Percentiles rank a stretch among this genome's conserved stretches.
Conservation (phyloP, 1,284 basidiomycete species). For the Coniferiporia sulphurascens region DNA sequence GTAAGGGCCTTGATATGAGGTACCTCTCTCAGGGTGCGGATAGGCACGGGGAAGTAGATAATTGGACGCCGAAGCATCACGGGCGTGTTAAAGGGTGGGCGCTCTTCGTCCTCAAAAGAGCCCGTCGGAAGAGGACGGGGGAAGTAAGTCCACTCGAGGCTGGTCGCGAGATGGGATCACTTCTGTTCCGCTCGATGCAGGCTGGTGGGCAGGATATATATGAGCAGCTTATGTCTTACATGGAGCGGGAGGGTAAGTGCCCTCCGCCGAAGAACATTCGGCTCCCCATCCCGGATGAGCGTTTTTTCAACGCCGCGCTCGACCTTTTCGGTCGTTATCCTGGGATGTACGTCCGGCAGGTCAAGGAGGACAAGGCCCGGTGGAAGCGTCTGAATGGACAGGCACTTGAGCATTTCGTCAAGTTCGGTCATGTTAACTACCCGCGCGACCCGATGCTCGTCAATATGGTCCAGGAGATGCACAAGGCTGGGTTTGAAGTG, state of each 20-base stretch:
- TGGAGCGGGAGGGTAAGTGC: not conserved
- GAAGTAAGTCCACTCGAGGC: not conserved
- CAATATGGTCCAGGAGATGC: constrained; percentile 17
- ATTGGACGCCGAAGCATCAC: constrained; percentile 22
- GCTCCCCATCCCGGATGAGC: constrained; percentile 49
- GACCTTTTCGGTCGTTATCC: constrained; percentile 35
- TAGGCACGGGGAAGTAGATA: not conserved
- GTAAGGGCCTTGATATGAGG: constrained; percentile 23
- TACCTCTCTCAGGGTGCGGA: constrained; percentile 4
- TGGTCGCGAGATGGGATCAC: constrained; percentile 7
- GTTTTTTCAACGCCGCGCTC: constrained; percentile 64
- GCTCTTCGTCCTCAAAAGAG: constrained; percentile 22
- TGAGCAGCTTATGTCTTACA: not conserved
- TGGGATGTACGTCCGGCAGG: constrained; percentile 15
- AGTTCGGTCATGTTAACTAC: not conserved
- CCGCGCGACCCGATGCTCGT: constrained; percentile 15
- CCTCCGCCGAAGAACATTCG: constrained; percentile 18
- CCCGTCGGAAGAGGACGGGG: not conserved
- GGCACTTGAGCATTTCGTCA: constrained; percentile 1
- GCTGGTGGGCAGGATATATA: not conserved
- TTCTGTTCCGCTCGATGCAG: constrained; percentile 5
- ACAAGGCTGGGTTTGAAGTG: constrained; percentile 16
- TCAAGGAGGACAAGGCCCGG: constrained; percentile 13
- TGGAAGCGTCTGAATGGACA: constrained; percentile 13
- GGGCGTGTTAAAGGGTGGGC: constrained; percentile 35